phyloP scores from a whole-genome alignment of 495 filamentous ascomycete genomes.

The Parachaetomium inaequale region DNA sequence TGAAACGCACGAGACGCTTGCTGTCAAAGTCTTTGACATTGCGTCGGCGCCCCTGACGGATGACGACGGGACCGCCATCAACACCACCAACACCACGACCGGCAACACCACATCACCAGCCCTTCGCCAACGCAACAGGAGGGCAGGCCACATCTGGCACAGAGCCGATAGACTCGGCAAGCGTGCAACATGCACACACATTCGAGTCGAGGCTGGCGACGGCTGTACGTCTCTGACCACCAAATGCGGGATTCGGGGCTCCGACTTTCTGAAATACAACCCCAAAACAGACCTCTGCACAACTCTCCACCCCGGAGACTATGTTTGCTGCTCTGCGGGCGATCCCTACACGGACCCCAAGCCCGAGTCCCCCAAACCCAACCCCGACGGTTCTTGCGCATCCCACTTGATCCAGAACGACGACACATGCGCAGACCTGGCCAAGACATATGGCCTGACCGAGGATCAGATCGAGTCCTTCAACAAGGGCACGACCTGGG shows the following conservation, averaged over 20 bases:
- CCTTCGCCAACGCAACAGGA: not conserved
- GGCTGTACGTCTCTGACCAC: slow-evolving; percentile 35
- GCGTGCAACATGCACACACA: not conserved
- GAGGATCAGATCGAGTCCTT: slow-evolving; percentile 34
- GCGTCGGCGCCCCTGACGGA: not conserved
- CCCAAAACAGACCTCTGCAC: slow-evolving; percentile 36
- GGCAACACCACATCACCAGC: too few species aligned
- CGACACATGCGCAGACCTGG: slow-evolving; percentile 37
- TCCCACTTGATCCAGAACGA: slow-evolving; percentile 32
- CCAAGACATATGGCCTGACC: slow-evolving; percentile 33
- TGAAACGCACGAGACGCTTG: not conserved
- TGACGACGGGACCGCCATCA: not conserved
- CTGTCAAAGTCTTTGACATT: slow-evolving; percentile 8
- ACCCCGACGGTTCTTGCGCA: slow-evolving; percentile 43
- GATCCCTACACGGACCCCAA: slow-evolving; percentile 32
- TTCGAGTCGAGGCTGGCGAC: slow-evolving; percentile 34
- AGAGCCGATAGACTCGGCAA: not conserved
- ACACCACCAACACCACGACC: too few species aligned
- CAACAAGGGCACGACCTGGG: slow-evolving; percentile 48
- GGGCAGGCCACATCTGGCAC: too few species aligned
- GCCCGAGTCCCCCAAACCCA: slow-evolving; percentile 31
- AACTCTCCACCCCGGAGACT: slow-evolving; percentile 32
- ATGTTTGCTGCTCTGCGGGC: slow-evolving; percentile 48
- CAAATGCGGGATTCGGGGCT: slow-evolving; percentile 39
- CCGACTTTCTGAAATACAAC: slow-evolving; percentile 44